Conservation (phyloP, 2,329 filamentous ascomycete genomes). For the Thermoascus crustaceus region DNA sequence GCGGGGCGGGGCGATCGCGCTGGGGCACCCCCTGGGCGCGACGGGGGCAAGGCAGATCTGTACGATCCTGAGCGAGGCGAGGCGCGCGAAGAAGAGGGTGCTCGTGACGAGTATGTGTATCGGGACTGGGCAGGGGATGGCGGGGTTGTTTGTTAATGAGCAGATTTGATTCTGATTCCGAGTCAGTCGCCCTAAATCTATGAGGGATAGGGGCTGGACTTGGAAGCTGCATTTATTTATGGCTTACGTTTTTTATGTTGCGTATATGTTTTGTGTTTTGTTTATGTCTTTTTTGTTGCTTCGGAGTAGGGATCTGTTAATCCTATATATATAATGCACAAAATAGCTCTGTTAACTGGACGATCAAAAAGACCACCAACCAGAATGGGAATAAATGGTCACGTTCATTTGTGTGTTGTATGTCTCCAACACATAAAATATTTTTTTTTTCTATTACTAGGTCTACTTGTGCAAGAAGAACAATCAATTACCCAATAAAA, state of each 20-base stretch:
- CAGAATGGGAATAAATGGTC: too few relatives aligned
- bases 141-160: conserved; percentile 58
- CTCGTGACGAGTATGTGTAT: conserved; percentile 87
- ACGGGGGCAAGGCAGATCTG: conserved; percentile 87
- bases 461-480: too few relatives aligned
- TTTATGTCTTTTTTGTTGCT: neutral
- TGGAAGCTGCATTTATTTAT: conserved; percentile 4
- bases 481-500: too few relatives aligned
- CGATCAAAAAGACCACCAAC: too few relatives aligned
- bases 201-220: conserved; percentile 1
- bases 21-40: conserved; percentile 84
- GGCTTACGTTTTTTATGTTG: too few relatives aligned
- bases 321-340: too few relatives aligned
- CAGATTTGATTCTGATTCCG: conserved; percentile 35
- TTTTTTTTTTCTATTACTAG: too few relatives aligned
- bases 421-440: too few relatives aligned
- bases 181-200: neutral
- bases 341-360: too few relatives aligned
- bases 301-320: too few relatives aligned
- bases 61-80: conserved; percentile 77
- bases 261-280: too few relatives aligned
- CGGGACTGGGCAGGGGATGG: conserved; percentile 60
- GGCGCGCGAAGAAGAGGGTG: conserved; percentile 81
- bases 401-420: too few relatives aligned
- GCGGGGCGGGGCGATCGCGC: conserved; percentile 83